phyloP scores from a whole-genome alignment of 2,329 filamentous ascomycete genomes.

The Paraconiothyrium sp. region DNA sequence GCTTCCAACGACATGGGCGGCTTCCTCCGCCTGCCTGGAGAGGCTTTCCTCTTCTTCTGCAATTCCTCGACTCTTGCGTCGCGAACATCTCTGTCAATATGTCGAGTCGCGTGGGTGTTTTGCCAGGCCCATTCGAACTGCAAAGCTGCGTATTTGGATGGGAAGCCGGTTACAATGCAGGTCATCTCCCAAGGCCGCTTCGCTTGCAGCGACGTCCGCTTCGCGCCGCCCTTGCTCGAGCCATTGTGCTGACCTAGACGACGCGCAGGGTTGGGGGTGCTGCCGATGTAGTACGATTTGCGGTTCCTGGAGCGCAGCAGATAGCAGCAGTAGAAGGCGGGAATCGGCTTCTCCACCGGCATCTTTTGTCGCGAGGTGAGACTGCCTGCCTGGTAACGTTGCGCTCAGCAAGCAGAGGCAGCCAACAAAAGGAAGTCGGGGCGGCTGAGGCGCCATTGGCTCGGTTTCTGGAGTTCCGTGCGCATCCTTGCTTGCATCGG shows the following conservation, averaged over 20 bases:
- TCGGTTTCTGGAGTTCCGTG: conserved; percentile 3
- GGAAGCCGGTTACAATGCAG: conserved; percentile 86
- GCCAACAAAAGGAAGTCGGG: conserved; percentile 12
- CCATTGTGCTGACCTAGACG: conserved; percentile 95
- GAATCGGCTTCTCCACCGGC: conserved; percentile 63
- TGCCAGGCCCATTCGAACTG: conserved; percentile 99
- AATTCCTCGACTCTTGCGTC: conserved; percentile 47
- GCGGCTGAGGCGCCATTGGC: conserved; percentile 21
- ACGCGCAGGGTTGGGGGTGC: conserved; percentile 85
- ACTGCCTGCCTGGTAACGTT: background rate
- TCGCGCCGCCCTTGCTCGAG: conserved; percentile 79
- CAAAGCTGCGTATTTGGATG: conserved; percentile 83
- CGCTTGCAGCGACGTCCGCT: conserved; percentile 72
- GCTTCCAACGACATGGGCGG: conserved; percentile 71
- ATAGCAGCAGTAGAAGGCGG: conserved; percentile 93
- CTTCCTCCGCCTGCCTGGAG: conserved; percentile 54
- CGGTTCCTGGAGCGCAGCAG: conserved; percentile 83
- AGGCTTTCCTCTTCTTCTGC: conserved; percentile 37
- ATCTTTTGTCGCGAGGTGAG: conserved; percentile 13
- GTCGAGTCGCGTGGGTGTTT: conserved; percentile 81
- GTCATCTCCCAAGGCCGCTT: conserved; percentile 85
- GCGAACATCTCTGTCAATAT: conserved; percentile 67
- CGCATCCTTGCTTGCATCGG: conserved; percentile 18
- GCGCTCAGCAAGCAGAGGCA: background rate
- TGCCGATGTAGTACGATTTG: conserved; percentile 84